Conservation (phyloP, 1,139 yeast genomes). For the Debaryomyces sp. region DNA sequence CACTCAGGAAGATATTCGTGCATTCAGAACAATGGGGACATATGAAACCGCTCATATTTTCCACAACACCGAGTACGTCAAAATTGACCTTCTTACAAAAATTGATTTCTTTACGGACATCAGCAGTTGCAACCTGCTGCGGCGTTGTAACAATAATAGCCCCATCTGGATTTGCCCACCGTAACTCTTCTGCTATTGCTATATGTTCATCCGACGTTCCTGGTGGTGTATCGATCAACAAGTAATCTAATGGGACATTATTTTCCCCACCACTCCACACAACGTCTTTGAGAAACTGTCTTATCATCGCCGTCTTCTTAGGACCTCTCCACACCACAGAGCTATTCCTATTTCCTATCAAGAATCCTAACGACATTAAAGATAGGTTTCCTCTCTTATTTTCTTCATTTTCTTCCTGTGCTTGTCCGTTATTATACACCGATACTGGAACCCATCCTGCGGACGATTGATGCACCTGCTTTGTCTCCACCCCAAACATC, state of each 20-base stretch:
- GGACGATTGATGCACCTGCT: slow-evolving; percentile 78
- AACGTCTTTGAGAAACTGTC: slow-evolving; percentile 89
- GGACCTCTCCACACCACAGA: slow-evolving; percentile 99
- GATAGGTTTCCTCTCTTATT: slow-evolving; percentile 42
- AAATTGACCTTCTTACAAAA: slow-evolving; percentile 50
- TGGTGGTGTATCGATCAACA: slow-evolving; percentile 96
- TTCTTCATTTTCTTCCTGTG: slow-evolving; percentile 31
- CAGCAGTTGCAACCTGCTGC: slow-evolving; percentile 58
- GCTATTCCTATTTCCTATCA: slow-evolving; percentile 79
- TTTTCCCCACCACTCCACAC: slow-evolving; percentile 69
- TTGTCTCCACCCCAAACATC: slow-evolving; percentile 87
- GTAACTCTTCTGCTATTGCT: slow-evolving; percentile 88
- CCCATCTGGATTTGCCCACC: slow-evolving; percentile 52
- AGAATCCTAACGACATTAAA: slow-evolving; percentile 90
- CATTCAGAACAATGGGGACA: slow-evolving; percentile 86
- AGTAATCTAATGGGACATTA: slow-evolving; percentile 60
- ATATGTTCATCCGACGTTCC: slow-evolving; percentile 99
- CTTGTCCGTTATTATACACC: slow-evolving; percentile 26
- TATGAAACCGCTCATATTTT: slow-evolving; percentile 53
- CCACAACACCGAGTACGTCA: slow-evolving; percentile 45
- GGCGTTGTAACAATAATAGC: slow-evolving; percentile 54
- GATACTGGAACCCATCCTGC: slow-evolving; percentile 92
- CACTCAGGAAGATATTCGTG: slow-evolving; percentile 87
- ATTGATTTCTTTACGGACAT: slow-evolving; percentile 52
- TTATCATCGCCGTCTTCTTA: slow-evolving; percentile 95